phyloP scores from a whole-genome alignment of 352 stramenopile species.

The Phytophthora hibernalis region DNA sequence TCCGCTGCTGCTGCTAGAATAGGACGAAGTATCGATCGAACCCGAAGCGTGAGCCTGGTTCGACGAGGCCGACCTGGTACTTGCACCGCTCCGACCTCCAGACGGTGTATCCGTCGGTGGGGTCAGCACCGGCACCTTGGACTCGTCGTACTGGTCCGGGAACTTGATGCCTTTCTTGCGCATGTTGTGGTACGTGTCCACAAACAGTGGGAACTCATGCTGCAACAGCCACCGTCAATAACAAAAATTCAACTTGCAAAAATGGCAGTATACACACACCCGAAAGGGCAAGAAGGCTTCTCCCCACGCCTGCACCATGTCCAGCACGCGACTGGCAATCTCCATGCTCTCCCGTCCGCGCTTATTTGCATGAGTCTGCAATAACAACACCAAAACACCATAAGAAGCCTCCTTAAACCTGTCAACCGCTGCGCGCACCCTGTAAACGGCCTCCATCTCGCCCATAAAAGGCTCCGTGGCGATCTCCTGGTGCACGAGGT shows the following conservation, averaged over 20 bases:
- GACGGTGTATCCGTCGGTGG: conserved; percentile 27
- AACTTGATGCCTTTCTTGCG: conserved; percentile 81
- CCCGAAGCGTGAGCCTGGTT: conserved; percentile 17
- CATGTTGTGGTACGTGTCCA: conserved; percentile 88
- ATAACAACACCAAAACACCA: conserved; percentile 4
- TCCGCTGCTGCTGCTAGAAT: conserved; percentile 52
- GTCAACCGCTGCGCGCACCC: conserved; percentile 43
- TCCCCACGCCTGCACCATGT: conserved; percentile 83
- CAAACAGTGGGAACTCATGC: conserved; percentile 80
- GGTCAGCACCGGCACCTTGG: conserved; percentile 65
- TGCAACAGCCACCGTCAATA: conserved; percentile 20
- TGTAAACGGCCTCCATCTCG: conserved; percentile 79
- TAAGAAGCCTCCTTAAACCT: conserved; percentile 8
- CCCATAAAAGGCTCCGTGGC: conserved; percentile 72
- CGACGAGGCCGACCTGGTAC: conserved; percentile 1
- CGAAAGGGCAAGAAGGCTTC: conserved; percentile 79
- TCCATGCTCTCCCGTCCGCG: conserved; percentile 77
- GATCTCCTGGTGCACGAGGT: conserved; percentile 75
- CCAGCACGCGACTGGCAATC: conserved; percentile 69
- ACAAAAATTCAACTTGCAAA: neutral
- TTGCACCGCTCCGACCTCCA: conserved; percentile 5
- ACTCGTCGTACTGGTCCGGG: conserved; percentile 80
- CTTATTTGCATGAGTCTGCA: conserved; percentile 65
- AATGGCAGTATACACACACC: conserved; percentile 26
- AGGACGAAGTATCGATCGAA: conserved; percentile 50